Conservation (phyloP, 345 rosid species). For the Boechera divaricarpa region DNA sequence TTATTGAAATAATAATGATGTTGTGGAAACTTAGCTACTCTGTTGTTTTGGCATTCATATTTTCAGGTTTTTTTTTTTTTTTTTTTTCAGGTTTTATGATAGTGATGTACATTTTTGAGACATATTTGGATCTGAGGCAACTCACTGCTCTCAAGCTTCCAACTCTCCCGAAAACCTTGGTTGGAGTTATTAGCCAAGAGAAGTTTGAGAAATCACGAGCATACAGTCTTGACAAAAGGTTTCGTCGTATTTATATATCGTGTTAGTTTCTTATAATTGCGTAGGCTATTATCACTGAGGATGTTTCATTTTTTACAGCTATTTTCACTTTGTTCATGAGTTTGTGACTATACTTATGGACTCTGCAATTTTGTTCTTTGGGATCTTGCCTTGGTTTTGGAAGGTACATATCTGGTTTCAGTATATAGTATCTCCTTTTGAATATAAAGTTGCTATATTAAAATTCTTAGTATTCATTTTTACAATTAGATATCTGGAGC, state of each 20-base stretch:
- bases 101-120: conserved; percentile 86
- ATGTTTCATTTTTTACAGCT: conserved; percentile 55
- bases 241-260: conserved; percentile 11
- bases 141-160: conserved; percentile 82
- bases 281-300: conserved; percentile 2
- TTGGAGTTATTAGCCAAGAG: conserved; percentile 90
- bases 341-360: conserved; percentile 87
- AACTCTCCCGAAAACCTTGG: conserved; percentile 84
- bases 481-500: conserved; percentile 72
- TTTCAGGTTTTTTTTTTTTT: too few relatives aligned
- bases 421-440: conserved; percentile 1
- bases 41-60: too few relatives aligned
- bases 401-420: conserved; percentile 58
- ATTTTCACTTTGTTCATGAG: conserved; percentile 88
- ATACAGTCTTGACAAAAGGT: conserved; percentile 99
- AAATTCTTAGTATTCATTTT: conserved; percentile 22
- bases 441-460: conserved; percentile 20
- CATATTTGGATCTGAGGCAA: conserved; percentile 87
- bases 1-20: conserved; percentile 1
- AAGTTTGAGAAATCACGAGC: conserved; percentile 91
- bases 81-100: conserved; percentile 80
- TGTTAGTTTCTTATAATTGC: background rate
- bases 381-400: conserved; percentile 97
- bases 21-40: background rate
- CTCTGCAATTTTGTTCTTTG: conserved; percentile 90